phyloP scores from a whole-genome alignment of 1,284 basidiomycete species.

The Malassezia sp. region DNA sequence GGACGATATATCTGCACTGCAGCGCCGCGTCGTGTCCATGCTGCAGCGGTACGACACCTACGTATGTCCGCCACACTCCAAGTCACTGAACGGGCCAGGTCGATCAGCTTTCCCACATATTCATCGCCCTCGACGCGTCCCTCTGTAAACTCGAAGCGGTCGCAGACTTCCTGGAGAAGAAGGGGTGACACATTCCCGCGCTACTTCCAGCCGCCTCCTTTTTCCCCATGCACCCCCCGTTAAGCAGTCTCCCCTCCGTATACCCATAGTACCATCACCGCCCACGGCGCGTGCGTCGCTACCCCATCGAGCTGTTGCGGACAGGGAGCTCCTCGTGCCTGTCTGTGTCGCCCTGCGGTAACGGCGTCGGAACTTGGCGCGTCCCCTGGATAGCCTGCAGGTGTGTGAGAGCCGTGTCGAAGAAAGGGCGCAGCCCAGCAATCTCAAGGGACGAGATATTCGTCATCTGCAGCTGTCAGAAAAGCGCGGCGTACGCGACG shows the following conservation, averaged over 20 bases:
- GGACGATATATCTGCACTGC: not conserved
- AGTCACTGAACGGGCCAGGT: conserved; percentile 3
- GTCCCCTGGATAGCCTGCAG: conserved; percentile 17
- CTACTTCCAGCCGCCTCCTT: too few species aligned
- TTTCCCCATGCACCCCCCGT: too few species aligned
- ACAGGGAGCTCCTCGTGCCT: too few species aligned
- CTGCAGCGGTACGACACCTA: conserved; percentile 4
- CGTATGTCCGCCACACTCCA: conserved; percentile 1
- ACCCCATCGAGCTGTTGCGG: too few species aligned
- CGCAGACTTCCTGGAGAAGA: not conserved
- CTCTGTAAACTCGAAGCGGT: conserved; percentile 3
- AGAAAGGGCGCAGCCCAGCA: conserved; percentile 37
- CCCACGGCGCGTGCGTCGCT: too few species aligned
- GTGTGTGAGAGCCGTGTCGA: conserved; percentile 32
- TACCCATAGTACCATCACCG: too few species aligned
- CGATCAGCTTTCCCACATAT: conserved; percentile 11
- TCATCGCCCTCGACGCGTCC: conserved; percentile 6
- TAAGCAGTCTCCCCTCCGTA: too few species aligned
- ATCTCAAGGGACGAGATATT: conserved; percentile 43
- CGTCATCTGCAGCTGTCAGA: conserved; percentile 58
- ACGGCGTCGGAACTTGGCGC: too few species aligned
- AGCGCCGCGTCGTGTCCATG: not conserved
- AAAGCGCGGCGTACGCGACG: conserved; percentile 21
- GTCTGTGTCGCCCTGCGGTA: too few species aligned
- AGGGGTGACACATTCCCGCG: too few species aligned